Evolutionary conservation across 345 rosid species (phyloP), one percentile per base, ranked within the genome.

Genomic region (Eucalyptus pauciflora): DNA sequence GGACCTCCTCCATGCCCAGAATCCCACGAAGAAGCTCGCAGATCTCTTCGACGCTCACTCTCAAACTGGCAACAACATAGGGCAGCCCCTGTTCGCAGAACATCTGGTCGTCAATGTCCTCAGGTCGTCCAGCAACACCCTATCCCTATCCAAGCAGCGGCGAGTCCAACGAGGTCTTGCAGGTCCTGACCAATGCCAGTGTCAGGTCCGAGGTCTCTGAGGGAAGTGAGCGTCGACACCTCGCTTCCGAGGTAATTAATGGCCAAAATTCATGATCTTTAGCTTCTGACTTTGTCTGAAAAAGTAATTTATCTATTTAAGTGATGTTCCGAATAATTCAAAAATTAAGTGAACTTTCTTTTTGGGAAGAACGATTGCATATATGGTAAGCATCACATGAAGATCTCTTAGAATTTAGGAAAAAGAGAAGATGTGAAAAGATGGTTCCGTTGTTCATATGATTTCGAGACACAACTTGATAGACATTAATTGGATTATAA

Each of bases 1-100:
- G n/a, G 91, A 90, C 86, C 90, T 92, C 31, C 49, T 88, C 25
- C 69, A 45, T 6, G 92, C 92, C 51, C 88, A 90, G 87, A 88
- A 89, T 20, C 56, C 80, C 88, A 88, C 92, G 8, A 89, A 80
- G 87, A 54, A 76, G 80, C 89, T 92, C 31, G 49, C 37, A 22
- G n/a, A 46, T 25, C 46, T 89, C 50, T 22, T 90, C 2, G 18
- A 8, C 54, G 69, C 81, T 71, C 27, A 41, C 81, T 7, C 49
- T 50, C 20, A 25, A 13, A 58, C 10, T 51, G 62, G 51, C 86
- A 52, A 17, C 20, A 17, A 52, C 22, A 18, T 3, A 18, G 18
- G 86, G 9, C 60, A 18, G 13, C 80, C 33, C 15, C 6, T 86
- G 43, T 16, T 60, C 13, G 86, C 71, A 45, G 88, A 86, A 25